Base-by-base conservation (phyloP, 1,139 yeast species). In the Suhomyces chickasaworum region DNA sequence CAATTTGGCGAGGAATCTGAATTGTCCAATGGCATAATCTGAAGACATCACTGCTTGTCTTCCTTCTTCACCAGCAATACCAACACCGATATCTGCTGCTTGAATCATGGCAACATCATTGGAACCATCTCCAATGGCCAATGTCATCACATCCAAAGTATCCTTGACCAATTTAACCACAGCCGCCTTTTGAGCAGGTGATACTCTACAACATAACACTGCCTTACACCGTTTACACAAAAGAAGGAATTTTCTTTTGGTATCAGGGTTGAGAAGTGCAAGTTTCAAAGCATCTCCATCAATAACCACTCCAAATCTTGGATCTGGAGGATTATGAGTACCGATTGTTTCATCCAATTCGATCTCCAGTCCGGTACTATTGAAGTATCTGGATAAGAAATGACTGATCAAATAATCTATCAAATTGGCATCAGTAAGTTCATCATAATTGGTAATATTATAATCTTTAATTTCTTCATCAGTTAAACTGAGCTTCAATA, bases 81-180 rank as follows among this genome's bases (percentile, higher is more conserved):
- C 99, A 41, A 93, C 95, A 57, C 99, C 99, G 29, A 93, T 95
- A 68, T 93, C 95, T 1, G 99, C 99, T 32, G 96, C 90, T 65
- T 93, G 98, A 56, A 93, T 93, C 99, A 93, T 93, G 5, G 98
- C 96, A 52, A 93, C 99, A 69, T 93, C 99, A 63, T 93, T 93
- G 34, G 98, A 95, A 49, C 99, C 99, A 66, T 93, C 99, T 53
- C 99, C 99, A 64, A 93, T 88, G 1, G 98, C 95, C 53, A 93
- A 73, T 1, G 97, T 87, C 87, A 87, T 87, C 39, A 88, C 96
- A 51, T 81, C 86, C 52, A 93, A 75, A 9, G 89, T 83, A 16
- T 81, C 80, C 49, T 73, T 73, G 21, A 93, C 98, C 73, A 91
- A 74, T 57, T 83, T 83, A n/a, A 93, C 98, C 32, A 93, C 97